A percentile compares a stretch with the other conserved stretches of the same genome.
Evolutionary conservation across 2,329 filamentous ascomycete genomes (phyloP).

Genomic region (Laburnicola sp.): DNA sequence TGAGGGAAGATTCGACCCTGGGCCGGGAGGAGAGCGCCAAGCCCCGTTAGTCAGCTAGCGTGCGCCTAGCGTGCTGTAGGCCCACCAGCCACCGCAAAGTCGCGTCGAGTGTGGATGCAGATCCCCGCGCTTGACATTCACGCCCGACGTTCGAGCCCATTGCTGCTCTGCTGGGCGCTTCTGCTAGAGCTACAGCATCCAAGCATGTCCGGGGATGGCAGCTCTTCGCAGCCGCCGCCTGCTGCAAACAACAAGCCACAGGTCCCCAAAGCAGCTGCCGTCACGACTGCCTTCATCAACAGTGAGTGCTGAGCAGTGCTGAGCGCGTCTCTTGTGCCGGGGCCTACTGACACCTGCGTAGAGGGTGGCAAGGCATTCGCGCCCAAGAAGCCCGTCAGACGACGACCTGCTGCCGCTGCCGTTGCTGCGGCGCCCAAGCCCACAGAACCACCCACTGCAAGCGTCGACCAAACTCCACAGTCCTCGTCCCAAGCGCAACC

Average conservation of each 20-base stretch:
- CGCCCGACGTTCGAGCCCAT: not conserved
- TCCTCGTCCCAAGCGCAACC: not conserved
- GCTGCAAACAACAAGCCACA: conserved; percentile 24
- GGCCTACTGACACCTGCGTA: conserved; percentile 21
- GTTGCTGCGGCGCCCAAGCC: conserved; percentile 17
- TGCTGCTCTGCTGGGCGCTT: not conserved
- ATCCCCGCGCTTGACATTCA: not conserved
- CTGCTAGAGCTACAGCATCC: not conserved
- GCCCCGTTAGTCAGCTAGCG: conserved; percentile 1
- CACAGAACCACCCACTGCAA: too few relatives aligned
- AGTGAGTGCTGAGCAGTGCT: conserved; percentile 26
- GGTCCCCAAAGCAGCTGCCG: conserved; percentile 22
- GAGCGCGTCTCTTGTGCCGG: conserved; percentile 5
- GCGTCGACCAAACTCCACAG: too few relatives aligned
- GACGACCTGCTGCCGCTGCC: conserved; percentile 45
- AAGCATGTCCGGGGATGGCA: conserved; percentile 36
- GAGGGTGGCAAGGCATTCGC: conserved; percentile 53
- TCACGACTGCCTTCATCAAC: conserved; percentile 38
- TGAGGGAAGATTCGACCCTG: conserved; percentile 19
- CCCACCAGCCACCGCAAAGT: not conserved
- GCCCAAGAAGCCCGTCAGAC: conserved; percentile 50
- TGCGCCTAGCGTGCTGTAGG: too few relatives aligned
- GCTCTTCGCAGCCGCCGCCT: conserved; percentile 17
- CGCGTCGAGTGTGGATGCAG: not conserved
- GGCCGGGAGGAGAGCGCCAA: conserved; percentile 11